Evolutionary conservation across 2,329 filamentous ascomycete species (phyloP).

Genomic region (Aureobasidium sp.): DNA sequence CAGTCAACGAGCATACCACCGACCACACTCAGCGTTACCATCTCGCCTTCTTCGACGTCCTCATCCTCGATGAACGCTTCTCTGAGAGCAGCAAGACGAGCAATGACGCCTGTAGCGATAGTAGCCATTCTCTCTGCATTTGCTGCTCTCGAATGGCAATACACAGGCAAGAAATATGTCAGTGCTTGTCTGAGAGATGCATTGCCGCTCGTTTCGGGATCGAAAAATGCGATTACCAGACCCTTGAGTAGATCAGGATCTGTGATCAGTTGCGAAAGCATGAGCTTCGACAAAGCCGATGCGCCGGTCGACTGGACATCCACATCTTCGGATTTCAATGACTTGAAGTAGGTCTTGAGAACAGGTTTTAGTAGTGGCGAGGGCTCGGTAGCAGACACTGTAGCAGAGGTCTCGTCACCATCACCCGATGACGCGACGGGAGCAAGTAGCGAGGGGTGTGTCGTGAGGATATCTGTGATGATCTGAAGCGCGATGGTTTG

Average conservation of each 20-base stretch:
- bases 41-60: slow-evolving; percentile 64
- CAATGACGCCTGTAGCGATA: slow-evolving; percentile 65
- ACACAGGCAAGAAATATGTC: slow-evolving; percentile 90
- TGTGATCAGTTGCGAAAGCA: slow-evolving; percentile 71
- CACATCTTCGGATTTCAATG: slow-evolving; percentile 62
- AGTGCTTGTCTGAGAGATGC: slow-evolving; percentile 77
- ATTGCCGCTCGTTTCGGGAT: slow-evolving; percentile 70
- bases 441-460: slow-evolving; percentile 73
- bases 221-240: slow-evolving; percentile 79
- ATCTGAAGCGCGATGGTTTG: slow-evolving; percentile 89
- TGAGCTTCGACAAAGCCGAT: slow-evolving; percentile 73
- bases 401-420: slow-evolving; percentile 37
- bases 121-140: slow-evolving; percentile 76
- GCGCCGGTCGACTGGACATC: slow-evolving; percentile 76
- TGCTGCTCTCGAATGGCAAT: slow-evolving; percentile 74
- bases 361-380: slow-evolving; percentile 51
- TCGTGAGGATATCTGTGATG: slow-evolving; percentile 84
- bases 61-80: slow-evolving; percentile 43
- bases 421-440: slow-evolving; percentile 28
- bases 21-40: slow-evolving; percentile 66
- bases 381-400: slow-evolving; percentile 24
- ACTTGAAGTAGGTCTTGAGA: slow-evolving; percentile 77
- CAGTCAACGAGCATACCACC: slow-evolving; percentile 83
- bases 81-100: slow-evolving; percentile 48
- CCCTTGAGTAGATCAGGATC: slow-evolving; percentile 69